Evolutionary conservation across 2,329 filamentous ascomycete genomes (phyloP).

Genomic region (Acephala macrosclerotiorum): DNA sequence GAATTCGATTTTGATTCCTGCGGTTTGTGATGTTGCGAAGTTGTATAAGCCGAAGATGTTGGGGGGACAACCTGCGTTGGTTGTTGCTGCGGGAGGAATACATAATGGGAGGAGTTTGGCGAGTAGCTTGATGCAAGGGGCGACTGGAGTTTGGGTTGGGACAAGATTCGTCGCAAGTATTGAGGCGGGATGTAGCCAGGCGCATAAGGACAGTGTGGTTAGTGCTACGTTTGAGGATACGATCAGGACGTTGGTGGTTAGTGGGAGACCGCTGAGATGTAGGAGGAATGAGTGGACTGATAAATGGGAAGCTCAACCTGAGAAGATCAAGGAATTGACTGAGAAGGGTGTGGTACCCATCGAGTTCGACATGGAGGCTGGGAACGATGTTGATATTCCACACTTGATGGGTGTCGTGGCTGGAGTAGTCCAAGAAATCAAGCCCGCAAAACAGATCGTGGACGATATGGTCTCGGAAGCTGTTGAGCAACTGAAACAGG

Average conservation of each 20-base stretch:
- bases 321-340: constrained; percentile 78
- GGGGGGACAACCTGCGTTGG: constrained; percentile 74
- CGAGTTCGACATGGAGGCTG: constrained; percentile 82
- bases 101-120: constrained; percentile 84
- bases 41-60: constrained; percentile 65
- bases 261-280: constrained; percentile 81
- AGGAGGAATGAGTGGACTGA: constrained; percentile 84
- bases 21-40: constrained; percentile 83
- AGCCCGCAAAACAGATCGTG: constrained; percentile 86
- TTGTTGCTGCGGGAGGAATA: constrained; percentile 90
- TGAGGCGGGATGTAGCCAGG: constrained; percentile 81
- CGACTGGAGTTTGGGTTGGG: constrained; percentile 90
- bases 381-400: constrained; percentile 82
- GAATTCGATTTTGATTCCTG: constrained; percentile 85
- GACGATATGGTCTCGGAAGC: constrained; percentile 87
- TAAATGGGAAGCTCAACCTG: constrained; percentile 79
- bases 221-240: constrained; percentile 82
- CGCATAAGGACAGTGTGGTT: constrained; percentile 87
- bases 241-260: constrained; percentile 80
- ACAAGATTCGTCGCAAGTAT: constrained; percentile 86
- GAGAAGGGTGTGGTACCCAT: constrained; percentile 81
- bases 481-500: constrained; percentile 69
- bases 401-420: constrained; percentile 96
- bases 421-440: constrained; percentile 76
- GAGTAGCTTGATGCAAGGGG: constrained; percentile 85